phyloP scores from a whole-genome alignment of 129 eudicot genomes.

The Ambrosia artemisiifolia region DNA sequence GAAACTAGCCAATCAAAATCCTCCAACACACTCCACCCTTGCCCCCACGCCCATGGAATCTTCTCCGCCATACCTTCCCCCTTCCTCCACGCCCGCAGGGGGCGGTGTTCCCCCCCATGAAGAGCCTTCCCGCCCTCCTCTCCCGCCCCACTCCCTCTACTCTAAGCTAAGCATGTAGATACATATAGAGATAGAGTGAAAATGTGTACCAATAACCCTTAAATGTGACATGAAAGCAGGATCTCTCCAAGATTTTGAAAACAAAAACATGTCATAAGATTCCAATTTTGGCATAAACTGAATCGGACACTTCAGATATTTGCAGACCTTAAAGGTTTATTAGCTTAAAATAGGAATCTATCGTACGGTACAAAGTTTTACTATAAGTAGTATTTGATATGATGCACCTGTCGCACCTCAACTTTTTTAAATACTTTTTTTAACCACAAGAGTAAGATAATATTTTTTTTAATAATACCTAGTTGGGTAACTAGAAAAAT shows the following conservation, averaged over 20 bases:
- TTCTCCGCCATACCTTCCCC: no score
- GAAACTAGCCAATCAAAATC: no score
- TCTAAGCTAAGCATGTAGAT: no score
- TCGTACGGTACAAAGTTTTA: background rate
- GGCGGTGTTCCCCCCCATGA: no score
- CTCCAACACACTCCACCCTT: no score
- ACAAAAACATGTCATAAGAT: slow-evolving; percentile 17
- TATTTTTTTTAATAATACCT: background rate
- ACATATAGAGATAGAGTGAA: no score
- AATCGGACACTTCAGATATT: slow-evolving; percentile 22
- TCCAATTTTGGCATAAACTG: slow-evolving; percentile 17
- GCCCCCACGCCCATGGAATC: no score
- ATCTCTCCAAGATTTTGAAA: slow-evolving; percentile 29
- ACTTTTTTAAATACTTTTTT: background rate
- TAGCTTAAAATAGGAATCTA: slow-evolving; percentile 5
- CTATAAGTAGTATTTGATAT: slow-evolving; percentile 24
- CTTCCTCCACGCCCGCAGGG: no score
- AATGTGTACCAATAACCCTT: no score
- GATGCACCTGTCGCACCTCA: slow-evolving; percentile 14
- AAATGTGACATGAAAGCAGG: slow-evolving; percentile 35
- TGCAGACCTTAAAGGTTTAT: slow-evolving; percentile 7
- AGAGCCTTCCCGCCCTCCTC: no score
- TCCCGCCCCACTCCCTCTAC: no score
- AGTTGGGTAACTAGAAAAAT: background rate
- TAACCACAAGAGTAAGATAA: background rate